These are phyloP conservation scores for Penicillium sp. DNA, from an alignment of 2,329 filamentous ascomycete species.

Conservation along the genomic window DNA sequence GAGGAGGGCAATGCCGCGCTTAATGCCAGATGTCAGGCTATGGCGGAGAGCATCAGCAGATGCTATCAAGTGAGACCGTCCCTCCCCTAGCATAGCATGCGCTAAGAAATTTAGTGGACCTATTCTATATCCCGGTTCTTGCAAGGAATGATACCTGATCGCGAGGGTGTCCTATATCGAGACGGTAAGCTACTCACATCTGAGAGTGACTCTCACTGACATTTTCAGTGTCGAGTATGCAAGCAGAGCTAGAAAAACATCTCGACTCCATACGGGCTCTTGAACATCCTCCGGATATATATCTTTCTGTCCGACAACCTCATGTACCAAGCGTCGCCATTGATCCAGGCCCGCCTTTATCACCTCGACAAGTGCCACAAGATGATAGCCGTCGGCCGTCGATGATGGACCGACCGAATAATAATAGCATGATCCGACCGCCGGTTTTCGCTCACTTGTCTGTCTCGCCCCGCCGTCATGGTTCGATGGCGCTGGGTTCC, in stretches of 20 bases:
- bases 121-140: conserved; percentile 81
- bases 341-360: conserved; percentile 76
- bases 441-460: conserved; percentile 82
- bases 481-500: conserved; percentile 71
- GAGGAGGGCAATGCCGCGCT: conserved; percentile 83
- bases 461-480: conserved; percentile 78
- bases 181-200: conserved; percentile 67
- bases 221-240: conserved; percentile 58
- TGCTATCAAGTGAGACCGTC: conserved; percentile 64
- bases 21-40: conserved; percentile 77
- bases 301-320: conserved; percentile 66
- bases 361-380: conserved; percentile 82
- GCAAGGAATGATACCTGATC: conserved; percentile 72
- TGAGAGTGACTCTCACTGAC: neutral
- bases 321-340: conserved; percentile 66
- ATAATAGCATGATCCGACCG: conserved; percentile 66
- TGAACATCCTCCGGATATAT: conserved; percentile 68
- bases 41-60: conserved; percentile 79
- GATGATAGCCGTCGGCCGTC: conserved; percentile 80
- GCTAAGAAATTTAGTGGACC: conserved; percentile 64
- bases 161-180: conserved; percentile 77
- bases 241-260: conserved; percentile 67
- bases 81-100: conserved; percentile 8
- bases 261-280: conserved; percentile 61
- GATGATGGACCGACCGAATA: conserved; percentile 64